Conservation (phyloP, 768 basidiomycete species). For the Phlebiopsis flavidoalba region DNA sequence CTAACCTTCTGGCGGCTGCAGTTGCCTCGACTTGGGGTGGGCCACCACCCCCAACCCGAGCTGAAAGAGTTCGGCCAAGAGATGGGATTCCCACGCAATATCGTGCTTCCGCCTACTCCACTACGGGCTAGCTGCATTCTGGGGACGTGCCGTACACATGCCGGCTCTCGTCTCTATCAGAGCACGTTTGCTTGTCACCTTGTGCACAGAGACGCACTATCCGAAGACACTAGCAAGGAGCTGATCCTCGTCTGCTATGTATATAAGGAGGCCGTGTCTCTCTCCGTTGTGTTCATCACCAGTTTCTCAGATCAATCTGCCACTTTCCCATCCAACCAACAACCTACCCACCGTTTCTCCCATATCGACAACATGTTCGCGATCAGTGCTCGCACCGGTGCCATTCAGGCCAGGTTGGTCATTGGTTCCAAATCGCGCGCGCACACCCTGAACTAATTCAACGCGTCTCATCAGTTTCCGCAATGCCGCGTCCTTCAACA, state of each 20-base stretch:
- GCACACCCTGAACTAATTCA: neutral
- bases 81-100: neutral
- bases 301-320: neutral
- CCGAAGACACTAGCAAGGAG: neutral
- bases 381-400: slow-evolving; percentile 11
- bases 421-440: neutral
- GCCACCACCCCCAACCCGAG: too few species aligned
- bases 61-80: neutral
- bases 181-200: neutral
- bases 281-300: neutral
- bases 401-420: slow-evolving; percentile 6
- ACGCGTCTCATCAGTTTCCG: slow-evolving; percentile 3
- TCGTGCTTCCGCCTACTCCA: neutral
- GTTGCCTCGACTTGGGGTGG: too few species aligned
- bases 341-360: neutral
- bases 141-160: neutral
- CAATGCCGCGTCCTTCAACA: slow-evolving; percentile 9
- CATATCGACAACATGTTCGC: slow-evolving; percentile 10
- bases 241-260: neutral
- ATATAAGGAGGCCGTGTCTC: slow-evolving; percentile 1
- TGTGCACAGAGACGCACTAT: neutral
- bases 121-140: neutral
- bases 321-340: neutral
- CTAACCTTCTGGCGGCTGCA: too few species aligned
- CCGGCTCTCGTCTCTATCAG: neutral